These are phyloP conservation scores for Aspergillus quadrilineatus DNA, from an alignment of 2,329 filamentous ascomycete genomes.

Conservation along the genomic window DNA sequence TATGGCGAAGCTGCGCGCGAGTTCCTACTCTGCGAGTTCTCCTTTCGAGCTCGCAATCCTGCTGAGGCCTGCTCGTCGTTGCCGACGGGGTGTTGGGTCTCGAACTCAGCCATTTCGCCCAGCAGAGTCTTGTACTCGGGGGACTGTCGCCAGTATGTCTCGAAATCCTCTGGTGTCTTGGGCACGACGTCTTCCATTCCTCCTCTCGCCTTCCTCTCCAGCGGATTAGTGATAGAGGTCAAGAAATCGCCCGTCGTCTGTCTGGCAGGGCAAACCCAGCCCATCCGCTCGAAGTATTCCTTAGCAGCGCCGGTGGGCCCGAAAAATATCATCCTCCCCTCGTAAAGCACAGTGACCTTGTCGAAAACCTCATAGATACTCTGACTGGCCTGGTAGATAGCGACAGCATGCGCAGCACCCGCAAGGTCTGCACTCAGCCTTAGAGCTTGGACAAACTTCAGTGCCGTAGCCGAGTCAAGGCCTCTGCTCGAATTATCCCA, in stretches of 20 bases:
- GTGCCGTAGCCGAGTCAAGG: constrained; percentile 51
- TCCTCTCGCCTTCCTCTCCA: constrained; percentile 53
- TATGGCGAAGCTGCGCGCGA: constrained; percentile 43
- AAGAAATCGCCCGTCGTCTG: constrained; percentile 69
- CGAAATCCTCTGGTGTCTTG: constrained; percentile 68
- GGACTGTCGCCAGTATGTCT: constrained; percentile 53
- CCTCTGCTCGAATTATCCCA: constrained; percentile 50
- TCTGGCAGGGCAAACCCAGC: constrained; percentile 64
- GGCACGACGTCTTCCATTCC: constrained; percentile 64
- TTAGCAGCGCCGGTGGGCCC: constrained; percentile 61
- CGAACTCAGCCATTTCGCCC: constrained; percentile 41
- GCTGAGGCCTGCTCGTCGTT: constrained; percentile 27
- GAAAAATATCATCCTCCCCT: constrained; percentile 72
- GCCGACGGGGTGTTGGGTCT: constrained; percentile 30
- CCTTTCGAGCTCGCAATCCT: neutral
- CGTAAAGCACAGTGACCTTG: constrained; percentile 68
- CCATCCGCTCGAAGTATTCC: constrained; percentile 65
- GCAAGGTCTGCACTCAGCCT: constrained; percentile 47
- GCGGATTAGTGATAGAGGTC: constrained; percentile 64
- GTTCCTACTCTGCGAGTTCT: too few species aligned
- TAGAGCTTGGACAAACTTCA: constrained; percentile 54
- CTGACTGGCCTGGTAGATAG: constrained; percentile 51
- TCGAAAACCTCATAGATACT: constrained; percentile 58
- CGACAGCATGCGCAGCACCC: constrained; percentile 49
- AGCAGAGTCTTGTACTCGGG: constrained; percentile 44